phyloP scores from a whole-genome alignment of 768 basidiomycete genomes.

The Gymnopilus dilepis region DNA sequence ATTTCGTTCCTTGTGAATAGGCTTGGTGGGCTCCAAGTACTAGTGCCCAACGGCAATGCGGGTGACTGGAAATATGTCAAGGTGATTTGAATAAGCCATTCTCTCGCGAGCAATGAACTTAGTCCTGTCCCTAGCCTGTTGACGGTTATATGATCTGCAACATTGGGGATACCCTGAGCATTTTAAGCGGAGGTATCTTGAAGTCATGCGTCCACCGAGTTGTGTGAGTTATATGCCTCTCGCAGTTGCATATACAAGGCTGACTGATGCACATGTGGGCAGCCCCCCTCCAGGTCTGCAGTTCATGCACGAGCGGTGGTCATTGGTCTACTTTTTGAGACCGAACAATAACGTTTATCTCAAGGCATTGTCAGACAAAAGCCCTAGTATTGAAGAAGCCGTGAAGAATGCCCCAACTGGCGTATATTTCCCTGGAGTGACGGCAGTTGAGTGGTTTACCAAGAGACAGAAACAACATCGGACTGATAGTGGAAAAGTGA shows the following conservation, averaged over 20 bases:
- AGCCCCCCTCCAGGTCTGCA: slow-evolving; percentile 59
- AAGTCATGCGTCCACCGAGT: slow-evolving; percentile 66
- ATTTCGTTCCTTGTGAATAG: slow-evolving; percentile 64
- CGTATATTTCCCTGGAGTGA: slow-evolving; percentile 28
- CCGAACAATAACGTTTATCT: slow-evolving; percentile 54
- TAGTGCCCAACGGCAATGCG: slow-evolving; percentile 49
- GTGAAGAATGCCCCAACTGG: slow-evolving; percentile 29
- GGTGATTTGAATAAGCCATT: slow-evolving; percentile 37
- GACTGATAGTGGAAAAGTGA: slow-evolving; percentile 19
- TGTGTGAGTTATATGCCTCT: slow-evolving; percentile 39
- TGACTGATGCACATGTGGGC: background rate
- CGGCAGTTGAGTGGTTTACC: slow-evolving; percentile 35
- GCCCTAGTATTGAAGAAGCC: slow-evolving; percentile 50
- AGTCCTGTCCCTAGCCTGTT: slow-evolving; percentile 40
- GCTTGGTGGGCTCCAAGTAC: slow-evolving; percentile 68
- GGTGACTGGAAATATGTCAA: slow-evolving; percentile 67
- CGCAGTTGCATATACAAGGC: background rate
- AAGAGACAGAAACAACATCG: slow-evolving; percentile 23
- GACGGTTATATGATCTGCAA: slow-evolving; percentile 61
- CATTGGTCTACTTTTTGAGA: slow-evolving; percentile 65
- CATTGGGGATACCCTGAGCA: slow-evolving; percentile 59
- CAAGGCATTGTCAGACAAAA: slow-evolving; percentile 49
- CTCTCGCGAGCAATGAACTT: background rate
- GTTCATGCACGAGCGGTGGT: slow-evolving; percentile 53
- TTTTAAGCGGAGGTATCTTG: slow-evolving; percentile 66